Conservation (phyloP, 106 monocot species). For the Dioscorea alata region DNA sequence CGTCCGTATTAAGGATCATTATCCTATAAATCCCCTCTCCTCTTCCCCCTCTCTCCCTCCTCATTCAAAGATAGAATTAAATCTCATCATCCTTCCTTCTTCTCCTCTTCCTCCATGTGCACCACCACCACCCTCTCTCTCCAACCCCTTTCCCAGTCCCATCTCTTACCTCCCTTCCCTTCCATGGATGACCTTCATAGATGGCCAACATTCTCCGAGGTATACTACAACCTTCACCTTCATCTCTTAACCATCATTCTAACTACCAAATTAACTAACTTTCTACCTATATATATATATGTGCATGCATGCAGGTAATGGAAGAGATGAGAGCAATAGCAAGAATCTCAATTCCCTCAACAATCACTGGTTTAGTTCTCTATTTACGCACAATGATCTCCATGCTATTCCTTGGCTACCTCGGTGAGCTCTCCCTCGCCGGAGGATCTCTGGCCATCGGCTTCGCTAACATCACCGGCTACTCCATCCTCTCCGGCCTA, state of each 20-base stretch:
- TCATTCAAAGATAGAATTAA: slow-evolving; percentile 1
- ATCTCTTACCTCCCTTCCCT: neutral
- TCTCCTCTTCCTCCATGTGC: neutral
- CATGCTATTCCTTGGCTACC: slow-evolving; percentile 83
- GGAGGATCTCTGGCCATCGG: slow-evolving; percentile 85
- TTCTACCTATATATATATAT: neutral
- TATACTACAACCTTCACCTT: neutral
- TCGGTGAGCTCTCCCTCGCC: slow-evolving; percentile 83
- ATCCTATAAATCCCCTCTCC: neutral
- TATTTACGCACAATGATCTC: slow-evolving; percentile 91
- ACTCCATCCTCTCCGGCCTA: slow-evolving; percentile 87
- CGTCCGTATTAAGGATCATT: neutral
- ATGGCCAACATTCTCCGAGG: slow-evolving; percentile 47
- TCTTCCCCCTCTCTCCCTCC: neutral
- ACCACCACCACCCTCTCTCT: neutral
- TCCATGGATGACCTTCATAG: slow-evolving; percentile 9
- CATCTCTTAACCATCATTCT: neutral
- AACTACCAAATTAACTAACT: no score
- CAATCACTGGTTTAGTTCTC: slow-evolving; percentile 77
- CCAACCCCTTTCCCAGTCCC: no score
- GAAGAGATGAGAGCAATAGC: slow-evolving; percentile 64
- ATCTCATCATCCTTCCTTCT: neutral
- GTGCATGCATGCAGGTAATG: slow-evolving; percentile 35
- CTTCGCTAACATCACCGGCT: slow-evolving; percentile 96
- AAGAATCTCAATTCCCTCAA: slow-evolving; percentile 63